Percentiles rank a stretch among this genome's conserved stretches.
Conservation (phyloP, 257 asterid genomes). For the Solanum chaucha region DNA sequence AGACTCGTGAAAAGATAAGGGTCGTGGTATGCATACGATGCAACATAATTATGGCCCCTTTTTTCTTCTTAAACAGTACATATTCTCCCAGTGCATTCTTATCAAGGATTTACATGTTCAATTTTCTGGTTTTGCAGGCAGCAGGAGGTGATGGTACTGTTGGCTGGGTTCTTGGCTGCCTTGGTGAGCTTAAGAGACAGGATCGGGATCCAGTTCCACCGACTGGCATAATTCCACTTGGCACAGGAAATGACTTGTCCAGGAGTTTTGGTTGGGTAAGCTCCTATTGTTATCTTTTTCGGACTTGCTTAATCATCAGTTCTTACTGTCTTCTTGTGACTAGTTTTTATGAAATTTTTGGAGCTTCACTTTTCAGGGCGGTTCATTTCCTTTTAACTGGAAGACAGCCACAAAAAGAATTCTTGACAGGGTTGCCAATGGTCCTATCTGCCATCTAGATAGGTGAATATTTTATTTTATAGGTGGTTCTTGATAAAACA, state of each 20-base stretch:
- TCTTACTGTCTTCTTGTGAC: neutral
- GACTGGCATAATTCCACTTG: slow-evolving; percentile 82
- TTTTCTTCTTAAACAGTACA: neutral
- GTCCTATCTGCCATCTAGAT: slow-evolving; percentile 58
- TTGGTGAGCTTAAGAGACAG: slow-evolving; percentile 66
- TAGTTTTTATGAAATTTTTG: slow-evolving; percentile 10
- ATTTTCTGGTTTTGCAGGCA: slow-evolving; percentile 48
- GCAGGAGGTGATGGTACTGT: slow-evolving; percentile 99
- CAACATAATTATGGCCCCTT: neutral
- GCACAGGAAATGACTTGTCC: slow-evolving; percentile 96
- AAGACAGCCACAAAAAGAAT: slow-evolving; percentile 77
- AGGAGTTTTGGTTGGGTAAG: slow-evolving; percentile 97
- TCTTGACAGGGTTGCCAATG: slow-evolving; percentile 51
- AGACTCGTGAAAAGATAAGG: slow-evolving; percentile 73
- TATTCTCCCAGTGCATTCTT: neutral
- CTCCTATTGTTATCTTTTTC: slow-evolving; percentile 5
- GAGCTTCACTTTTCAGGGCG: slow-evolving; percentile 48
- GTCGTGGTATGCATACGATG: slow-evolving; percentile 58
- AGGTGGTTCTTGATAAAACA: neutral
- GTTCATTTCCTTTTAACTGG: slow-evolving; percentile 95
- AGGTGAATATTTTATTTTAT: slow-evolving; percentile 33
- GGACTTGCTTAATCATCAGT: neutral
- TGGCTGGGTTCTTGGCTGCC: slow-evolving; percentile 98
- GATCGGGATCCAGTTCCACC: slow-evolving; percentile 72
- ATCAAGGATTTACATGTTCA: slow-evolving; percentile 3